Evolutionary conservation across 2,329 filamentous ascomycete species (phyloP), one percentile per base, ranked within the genome.

Genomic region (Botrytis fabae): DNA sequence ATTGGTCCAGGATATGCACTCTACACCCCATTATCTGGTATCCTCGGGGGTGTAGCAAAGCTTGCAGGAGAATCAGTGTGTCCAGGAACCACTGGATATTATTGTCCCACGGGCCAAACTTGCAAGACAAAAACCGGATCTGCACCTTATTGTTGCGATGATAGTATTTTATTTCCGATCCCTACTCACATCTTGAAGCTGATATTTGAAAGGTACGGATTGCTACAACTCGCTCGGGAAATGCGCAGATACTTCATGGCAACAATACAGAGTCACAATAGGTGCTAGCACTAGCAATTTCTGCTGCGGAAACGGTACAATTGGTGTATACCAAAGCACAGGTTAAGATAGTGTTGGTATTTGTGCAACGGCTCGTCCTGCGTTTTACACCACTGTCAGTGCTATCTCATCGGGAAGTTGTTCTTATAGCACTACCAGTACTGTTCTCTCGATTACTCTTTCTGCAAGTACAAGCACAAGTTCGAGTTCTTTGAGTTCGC

Each of bases 131-230:
- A 25, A 20, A 12, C 46, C 4, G 48, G 35, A 32, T 42, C 65
- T 57, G 65, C 48, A 38, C 65, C 48, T 32, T 68, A 68, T 57
- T 68, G 48, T 57, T 68, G 65, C 48, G 57, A 54, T 22, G 48
- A 38, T 9, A 42, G 64, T 68, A 57, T 8, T 48, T 25, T 9
- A 16, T 68, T 68, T 6, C 4, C 35, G 8, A 32, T 54, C 25
- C 40, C 32, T 22, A 28, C 51, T 16, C 18, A 35, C n/a, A 22
- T 20, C 16, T 51, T 4, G 9, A 22, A 54, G 46, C 22, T 68
- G 28, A 68, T 18, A 32, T 22, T 9, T 9, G 14, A 1, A 40
- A 68, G 48, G n/a, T 32, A 18, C n/a, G 9, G 65, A 68, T 22
- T 68, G 65, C 65, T 68, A 28, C 6, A 4, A 25, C 10, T n/a